These are phyloP conservation scores for Penicillium psychrosexuale DNA, from an alignment of 2,329 filamentous ascomycete species.

Conservation along the genomic window DNA sequence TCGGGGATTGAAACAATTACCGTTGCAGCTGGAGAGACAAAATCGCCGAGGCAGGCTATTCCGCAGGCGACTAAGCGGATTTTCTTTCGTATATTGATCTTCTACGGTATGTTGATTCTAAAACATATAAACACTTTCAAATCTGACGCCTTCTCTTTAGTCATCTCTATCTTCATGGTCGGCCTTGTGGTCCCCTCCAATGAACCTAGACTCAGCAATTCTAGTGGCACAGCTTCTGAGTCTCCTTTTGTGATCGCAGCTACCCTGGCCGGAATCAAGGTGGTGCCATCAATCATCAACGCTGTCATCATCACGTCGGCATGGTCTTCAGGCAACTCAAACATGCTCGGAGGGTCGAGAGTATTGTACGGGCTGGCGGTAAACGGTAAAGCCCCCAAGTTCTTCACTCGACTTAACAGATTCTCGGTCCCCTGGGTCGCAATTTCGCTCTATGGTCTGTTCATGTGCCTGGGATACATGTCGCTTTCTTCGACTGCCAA, in stretches of 20 bases:
- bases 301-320: slow-evolving; percentile 10
- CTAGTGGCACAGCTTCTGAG: slow-evolving; percentile 4
- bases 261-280: slow-evolving; percentile 3
- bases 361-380: slow-evolving; percentile 4
- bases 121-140: neutral
- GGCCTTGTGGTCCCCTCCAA: slow-evolving; percentile 4
- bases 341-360: slow-evolving; percentile 7
- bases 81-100: slow-evolving; percentile 9
- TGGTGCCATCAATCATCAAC: slow-evolving; percentile 12
- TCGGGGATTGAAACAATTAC: slow-evolving; percentile 10
- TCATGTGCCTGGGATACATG: slow-evolving; percentile 6
- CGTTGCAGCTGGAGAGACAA: slow-evolving; percentile 10
- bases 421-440: slow-evolving; percentile 5
- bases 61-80: slow-evolving; percentile 9
- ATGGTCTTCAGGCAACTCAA: slow-evolving; percentile 6
- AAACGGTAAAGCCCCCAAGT: slow-evolving; percentile 6
- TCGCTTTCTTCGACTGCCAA: neutral
- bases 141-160: neutral
- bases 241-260: slow-evolving; percentile 11
- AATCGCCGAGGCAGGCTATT: slow-evolving; percentile 8
- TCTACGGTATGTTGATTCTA: neutral
- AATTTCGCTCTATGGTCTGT: neutral
- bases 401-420: slow-evolving; percentile 7
- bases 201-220: neutral
- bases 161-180: neutral